Evolutionary conservation across 768 basidiomycete species (phyloP), one percentile per base, ranked within the genome.

Genomic region (Amanita phalloides): DNA sequence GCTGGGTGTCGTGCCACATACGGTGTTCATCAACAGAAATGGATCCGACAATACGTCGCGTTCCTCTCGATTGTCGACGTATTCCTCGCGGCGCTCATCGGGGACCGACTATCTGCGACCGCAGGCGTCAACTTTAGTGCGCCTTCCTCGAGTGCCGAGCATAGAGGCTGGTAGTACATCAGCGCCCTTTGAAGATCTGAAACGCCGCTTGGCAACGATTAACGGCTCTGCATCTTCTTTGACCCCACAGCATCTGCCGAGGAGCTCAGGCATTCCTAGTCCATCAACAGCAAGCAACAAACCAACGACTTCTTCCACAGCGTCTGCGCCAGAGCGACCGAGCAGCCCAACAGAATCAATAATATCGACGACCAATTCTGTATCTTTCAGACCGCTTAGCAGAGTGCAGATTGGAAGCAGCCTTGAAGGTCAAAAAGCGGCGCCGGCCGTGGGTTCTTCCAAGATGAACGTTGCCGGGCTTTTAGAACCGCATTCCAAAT

Each of bases 1-100:
- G 59, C 79, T 97, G 3, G 85, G 86, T 1, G 85, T 94, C 4
- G 87, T 93, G 0, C 91, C 92, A 10, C 90, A 90, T 54, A 96
- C 91, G 0, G 82, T 96, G 17, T 96, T 97, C 66, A 70, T 96
- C 57, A 88, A 78, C 77, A n/a, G 76, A 25, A 61, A 66, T 21
- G 25, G 13, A 3, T 62, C 69, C 5, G 79, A 83, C 5, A 49
- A 65, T 9, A 52, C 66, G 11, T 57, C 58, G 48, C 71, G 65
- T 60, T 61, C 68, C 11, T 71, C 75, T 26, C 77, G 75, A 21
- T 51, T 69, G 2, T 54, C 62, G 3, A 64, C 69, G 21, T 58
- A 63, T 11, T 64, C 67, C 5, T 71, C 76, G 30, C 71, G 72
- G 52, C 66, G 71, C 43, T 68, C 69, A 6, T 65, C 60, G 1